These are phyloP conservation scores for Beta lomatogona DNA, from an alignment of 179 eudicot genomes.

Conservation along the genomic window DNA sequence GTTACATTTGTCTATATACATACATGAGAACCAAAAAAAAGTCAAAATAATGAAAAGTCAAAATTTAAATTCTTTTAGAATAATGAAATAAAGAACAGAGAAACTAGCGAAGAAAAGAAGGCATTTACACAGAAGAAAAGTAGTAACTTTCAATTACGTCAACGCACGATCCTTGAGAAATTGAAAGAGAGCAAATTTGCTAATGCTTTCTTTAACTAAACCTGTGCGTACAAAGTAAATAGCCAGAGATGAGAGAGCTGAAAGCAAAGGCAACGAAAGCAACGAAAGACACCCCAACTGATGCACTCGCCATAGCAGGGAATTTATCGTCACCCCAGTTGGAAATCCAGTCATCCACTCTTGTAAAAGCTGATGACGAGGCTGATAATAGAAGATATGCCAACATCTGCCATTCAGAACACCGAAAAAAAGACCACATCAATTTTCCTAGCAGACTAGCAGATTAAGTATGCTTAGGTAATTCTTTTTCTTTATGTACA, in stretches of 20 bases:
- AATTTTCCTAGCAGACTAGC: too few species aligned
- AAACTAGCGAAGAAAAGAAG: too few species aligned
- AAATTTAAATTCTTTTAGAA: too few species aligned
- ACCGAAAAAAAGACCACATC: neutral
- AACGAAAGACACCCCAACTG: constrained; percentile 40
- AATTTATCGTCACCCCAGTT: constrained; percentile 44
- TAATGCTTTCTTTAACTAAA: constrained; percentile 6
- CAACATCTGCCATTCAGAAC: constrained; percentile 24
- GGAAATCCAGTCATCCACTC: constrained; percentile 45
- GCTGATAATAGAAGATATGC: constrained; percentile 42
- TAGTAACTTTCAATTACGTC: neutral
- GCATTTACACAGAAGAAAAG: neutral
- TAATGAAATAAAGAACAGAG: too few species aligned
- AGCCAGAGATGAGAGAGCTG: constrained; percentile 42
- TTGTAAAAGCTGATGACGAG: constrained; percentile 40
- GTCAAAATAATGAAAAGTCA: too few species aligned
- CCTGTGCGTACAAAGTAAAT: constrained; percentile 34
- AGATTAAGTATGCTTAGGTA: too few species aligned
- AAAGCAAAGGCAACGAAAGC: constrained; percentile 39
- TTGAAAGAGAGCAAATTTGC: neutral
- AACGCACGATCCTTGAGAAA: neutral
- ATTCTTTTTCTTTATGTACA: too few species aligned
- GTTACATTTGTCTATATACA: too few species aligned
- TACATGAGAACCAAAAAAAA: too few species aligned
- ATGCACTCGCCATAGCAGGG: constrained; percentile 43